Percentiles rank a stretch among this genome's conserved stretches.
Evolutionary conservation across 148 eudicot genomes (phyloP).

Genomic region (Vaccinium macrocarpon): DNA sequence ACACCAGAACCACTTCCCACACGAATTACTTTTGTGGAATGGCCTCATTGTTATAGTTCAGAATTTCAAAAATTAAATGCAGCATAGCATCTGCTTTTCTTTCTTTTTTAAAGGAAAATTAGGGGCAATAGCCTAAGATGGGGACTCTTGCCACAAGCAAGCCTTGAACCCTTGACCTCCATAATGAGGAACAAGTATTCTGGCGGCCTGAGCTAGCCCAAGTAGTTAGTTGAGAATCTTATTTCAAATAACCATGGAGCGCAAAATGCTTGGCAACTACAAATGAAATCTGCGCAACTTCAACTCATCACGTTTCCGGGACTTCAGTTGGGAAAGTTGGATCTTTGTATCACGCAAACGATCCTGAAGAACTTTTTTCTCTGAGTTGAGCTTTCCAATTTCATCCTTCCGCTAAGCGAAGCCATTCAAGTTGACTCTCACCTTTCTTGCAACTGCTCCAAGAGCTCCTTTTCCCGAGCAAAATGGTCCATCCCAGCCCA

Average conservation of each 20-base stretch:
- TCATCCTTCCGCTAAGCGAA: slow-evolving; percentile 87
- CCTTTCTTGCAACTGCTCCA: slow-evolving; percentile 70
- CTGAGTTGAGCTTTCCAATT: slow-evolving; percentile 56
- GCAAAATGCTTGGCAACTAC: background rate
- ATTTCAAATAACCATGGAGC: slow-evolving; percentile 1
- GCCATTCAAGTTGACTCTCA: slow-evolving; percentile 95
- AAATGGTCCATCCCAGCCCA: slow-evolving; percentile 79
- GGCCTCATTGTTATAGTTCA: background rate
- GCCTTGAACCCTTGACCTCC: background rate
- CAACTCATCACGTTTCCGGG: slow-evolving; percentile 83
- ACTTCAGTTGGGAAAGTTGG: slow-evolving; percentile 84
- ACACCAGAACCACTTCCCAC: background rate
- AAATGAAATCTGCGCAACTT: slow-evolving; percentile 44
- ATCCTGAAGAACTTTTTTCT: slow-evolving; percentile 78
- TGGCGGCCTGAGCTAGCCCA: background rate
- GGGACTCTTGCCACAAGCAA: background rate
- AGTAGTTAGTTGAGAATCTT: background rate
- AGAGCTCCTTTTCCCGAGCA: slow-evolving; percentile 80
- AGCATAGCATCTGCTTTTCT: background rate
- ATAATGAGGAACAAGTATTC: background rate
- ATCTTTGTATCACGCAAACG: slow-evolving; percentile 84
- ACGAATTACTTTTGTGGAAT: background rate
- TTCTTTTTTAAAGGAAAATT: background rate
- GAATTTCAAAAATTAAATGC: background rate
- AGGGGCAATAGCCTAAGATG: background rate